phyloP scores from a whole-genome alignment of 768 basidiomycete species.

The Lyophyllum shimeji region DNA sequence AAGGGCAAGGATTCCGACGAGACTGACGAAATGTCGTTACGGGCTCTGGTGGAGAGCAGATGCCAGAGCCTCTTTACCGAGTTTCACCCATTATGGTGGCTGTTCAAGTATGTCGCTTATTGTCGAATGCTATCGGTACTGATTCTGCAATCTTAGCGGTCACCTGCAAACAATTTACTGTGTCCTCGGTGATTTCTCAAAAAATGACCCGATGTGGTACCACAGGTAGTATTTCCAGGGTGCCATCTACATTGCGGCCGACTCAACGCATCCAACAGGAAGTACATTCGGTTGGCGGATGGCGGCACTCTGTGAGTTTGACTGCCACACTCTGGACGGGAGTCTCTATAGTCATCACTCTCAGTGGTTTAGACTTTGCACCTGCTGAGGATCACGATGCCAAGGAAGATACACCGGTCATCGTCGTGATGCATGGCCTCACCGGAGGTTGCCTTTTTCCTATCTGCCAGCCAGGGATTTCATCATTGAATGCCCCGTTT shows the following conservation, averaged over 20 bases:
- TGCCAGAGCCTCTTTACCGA: constrained; percentile 41
- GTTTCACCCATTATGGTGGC: constrained; percentile 50
- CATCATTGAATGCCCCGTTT: constrained; percentile 6
- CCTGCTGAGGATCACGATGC: constrained; percentile 39
- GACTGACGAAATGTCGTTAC: constrained; percentile 36
- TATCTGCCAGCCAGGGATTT: neutral
- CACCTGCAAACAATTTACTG: constrained; percentile 65
- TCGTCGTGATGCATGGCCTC: constrained; percentile 59
- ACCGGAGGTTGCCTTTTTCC: constrained; percentile 41
- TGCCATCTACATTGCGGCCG: neutral
- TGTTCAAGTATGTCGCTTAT: constrained; percentile 38
- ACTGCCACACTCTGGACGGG: neutral
- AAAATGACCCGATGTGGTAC: constrained; percentile 54
- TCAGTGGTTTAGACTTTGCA: constrained; percentile 68
- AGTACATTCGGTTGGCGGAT: constrained; percentile 50
- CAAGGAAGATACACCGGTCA: constrained; percentile 45
- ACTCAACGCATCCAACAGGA: constrained; percentile 28
- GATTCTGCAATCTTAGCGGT: constrained; percentile 36
- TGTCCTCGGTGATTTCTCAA: constrained; percentile 60
- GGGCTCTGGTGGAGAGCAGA: constrained; percentile 37
- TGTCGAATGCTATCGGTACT: neutral
- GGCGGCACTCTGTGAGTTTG: constrained; percentile 62
- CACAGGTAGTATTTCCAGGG: constrained; percentile 38
- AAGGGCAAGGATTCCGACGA: constrained; percentile 29
- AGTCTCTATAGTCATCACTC: neutral